phyloP scores from a whole-genome alignment of 306 rosid species.

The Chamaecrista fasciculata region DNA sequence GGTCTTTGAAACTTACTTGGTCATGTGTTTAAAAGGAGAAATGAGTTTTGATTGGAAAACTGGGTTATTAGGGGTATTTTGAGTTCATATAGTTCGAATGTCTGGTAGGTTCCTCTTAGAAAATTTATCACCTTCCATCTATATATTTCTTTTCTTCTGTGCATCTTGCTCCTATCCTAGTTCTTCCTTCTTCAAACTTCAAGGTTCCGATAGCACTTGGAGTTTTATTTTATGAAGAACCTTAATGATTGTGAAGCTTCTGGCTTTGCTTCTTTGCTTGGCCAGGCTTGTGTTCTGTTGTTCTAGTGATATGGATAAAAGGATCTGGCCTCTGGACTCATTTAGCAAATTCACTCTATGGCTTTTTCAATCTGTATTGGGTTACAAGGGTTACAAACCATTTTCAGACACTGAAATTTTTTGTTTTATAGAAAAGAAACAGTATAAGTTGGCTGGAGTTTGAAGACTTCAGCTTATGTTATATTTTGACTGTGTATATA shows the following conservation, averaged over 20 bases:
- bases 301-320: not conserved
- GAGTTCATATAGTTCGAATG: not conserved
- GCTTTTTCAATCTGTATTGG: not conserved
- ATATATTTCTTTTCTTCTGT: not conserved
- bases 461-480: slow-evolving; percentile 24
- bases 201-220: not conserved
- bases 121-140: no score
- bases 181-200: not conserved
- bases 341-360: not conserved
- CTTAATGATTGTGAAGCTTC: not conserved
- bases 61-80: not conserved
- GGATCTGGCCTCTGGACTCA: not conserved
- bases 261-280: not conserved
- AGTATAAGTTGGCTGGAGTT: slow-evolving; percentile 10
- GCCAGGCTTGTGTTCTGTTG: not conserved
- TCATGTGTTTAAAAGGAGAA: not conserved
- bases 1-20: not conserved
- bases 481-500: slow-evolving; percentile 15
- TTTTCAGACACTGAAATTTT: not conserved
- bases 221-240: not conserved
- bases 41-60: not conserved
- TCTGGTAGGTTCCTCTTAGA: not conserved
- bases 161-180: not conserved
- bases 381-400: no score
- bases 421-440: not conserved